These are phyloP conservation scores for Saxophila tyrrhenica DNA, from an alignment of 495 filamentous ascomycete species.

Conservation along the genomic window DNA sequence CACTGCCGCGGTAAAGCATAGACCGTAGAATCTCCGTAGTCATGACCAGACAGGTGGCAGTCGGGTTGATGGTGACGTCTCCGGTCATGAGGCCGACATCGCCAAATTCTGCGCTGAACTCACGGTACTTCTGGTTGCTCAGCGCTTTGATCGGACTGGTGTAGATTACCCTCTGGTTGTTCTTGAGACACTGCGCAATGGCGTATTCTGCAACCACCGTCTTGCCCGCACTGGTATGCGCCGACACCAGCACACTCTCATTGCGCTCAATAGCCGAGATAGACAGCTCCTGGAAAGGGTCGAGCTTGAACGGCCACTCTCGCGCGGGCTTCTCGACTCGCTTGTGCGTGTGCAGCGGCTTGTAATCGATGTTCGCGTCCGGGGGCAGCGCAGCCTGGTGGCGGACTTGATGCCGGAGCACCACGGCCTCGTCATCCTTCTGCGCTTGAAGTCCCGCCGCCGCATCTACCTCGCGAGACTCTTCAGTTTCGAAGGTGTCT, in stretches of 20 bases:
- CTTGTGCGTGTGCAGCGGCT: slow-evolving; percentile 84
- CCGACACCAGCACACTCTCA: slow-evolving; percentile 92
- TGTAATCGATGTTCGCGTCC: slow-evolving; percentile 64
- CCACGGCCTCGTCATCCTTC: slow-evolving; percentile 56
- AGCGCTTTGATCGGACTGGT: slow-evolving; percentile 98
- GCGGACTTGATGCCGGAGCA: slow-evolving; percentile 90
- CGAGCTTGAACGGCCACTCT: slow-evolving; percentile 75
- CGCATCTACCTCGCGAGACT: slow-evolving; percentile 75
- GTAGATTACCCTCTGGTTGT: slow-evolving; percentile 97
- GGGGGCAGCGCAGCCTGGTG: slow-evolving; percentile 94
- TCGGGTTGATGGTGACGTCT: slow-evolving; percentile 98
- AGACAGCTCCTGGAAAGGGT: slow-evolving; percentile 91
- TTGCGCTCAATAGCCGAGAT: slow-evolving; percentile 88
- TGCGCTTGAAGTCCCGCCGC: slow-evolving; percentile 65
- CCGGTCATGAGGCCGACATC: slow-evolving; percentile 98
- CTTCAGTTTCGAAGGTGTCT: slow-evolving; percentile 91
- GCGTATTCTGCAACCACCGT: slow-evolving; percentile 97
- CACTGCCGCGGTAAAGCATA: slow-evolving; percentile 95
- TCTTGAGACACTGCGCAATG: slow-evolving; percentile 91
- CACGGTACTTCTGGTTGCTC: slow-evolving; percentile 96
- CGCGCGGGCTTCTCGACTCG: slow-evolving; percentile 73
- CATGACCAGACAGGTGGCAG: slow-evolving; percentile 96
- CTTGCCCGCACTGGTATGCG: slow-evolving; percentile 95
- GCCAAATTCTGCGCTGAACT: slow-evolving; percentile 89
- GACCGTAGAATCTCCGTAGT: slow-evolving; percentile 98